Evolutionary conservation across 805 yeast species (phyloP).

Genomic region (Dipodascus geniculatus): DNA sequence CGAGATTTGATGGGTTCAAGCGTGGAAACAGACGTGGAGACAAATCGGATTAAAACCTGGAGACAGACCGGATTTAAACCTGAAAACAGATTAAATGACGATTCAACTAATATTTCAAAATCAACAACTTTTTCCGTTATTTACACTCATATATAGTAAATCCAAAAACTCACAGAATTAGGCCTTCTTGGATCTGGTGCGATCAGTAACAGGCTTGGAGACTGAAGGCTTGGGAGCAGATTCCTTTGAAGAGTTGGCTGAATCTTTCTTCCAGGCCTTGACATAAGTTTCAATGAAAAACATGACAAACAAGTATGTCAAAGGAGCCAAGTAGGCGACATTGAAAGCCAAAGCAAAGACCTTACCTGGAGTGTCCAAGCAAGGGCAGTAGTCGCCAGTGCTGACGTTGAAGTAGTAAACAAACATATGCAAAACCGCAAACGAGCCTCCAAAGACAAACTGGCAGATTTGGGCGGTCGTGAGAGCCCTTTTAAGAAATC

Average conservation of each 20-base stretch:
- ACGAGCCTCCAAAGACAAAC: slow-evolving; percentile 55
- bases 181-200: not conserved
- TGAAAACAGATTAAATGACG: too few species aligned
- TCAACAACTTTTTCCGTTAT: not conserved
- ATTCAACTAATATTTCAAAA: too few species aligned
- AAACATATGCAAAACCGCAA: slow-evolving; percentile 55
- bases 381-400: slow-evolving; percentile 32
- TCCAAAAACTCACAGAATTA: too few species aligned
- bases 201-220: not conserved
- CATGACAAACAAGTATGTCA: slow-evolving; percentile 52
- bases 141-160: too few species aligned
- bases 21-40: too few species aligned
- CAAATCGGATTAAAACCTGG: too few species aligned
- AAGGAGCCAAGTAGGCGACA: slow-evolving; percentile 54
- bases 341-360: slow-evolving; percentile 51
- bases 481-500: slow-evolving; percentile 41
- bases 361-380: slow-evolving; percentile 48
- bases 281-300: slow-evolving; percentile 40
- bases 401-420: slow-evolving; percentile 43
- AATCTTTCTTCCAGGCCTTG: not conserved
- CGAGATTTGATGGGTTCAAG: too few species aligned
- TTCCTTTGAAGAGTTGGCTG: not conserved
- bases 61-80: too few species aligned
- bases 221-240: not conserved
- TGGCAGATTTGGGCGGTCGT: slow-evolving; percentile 61